Evolutionary conservation across 1,139 yeast species (phyloP), one percentile per base, ranked within the genome.

Genomic region (Suhomyces taliae): DNA sequence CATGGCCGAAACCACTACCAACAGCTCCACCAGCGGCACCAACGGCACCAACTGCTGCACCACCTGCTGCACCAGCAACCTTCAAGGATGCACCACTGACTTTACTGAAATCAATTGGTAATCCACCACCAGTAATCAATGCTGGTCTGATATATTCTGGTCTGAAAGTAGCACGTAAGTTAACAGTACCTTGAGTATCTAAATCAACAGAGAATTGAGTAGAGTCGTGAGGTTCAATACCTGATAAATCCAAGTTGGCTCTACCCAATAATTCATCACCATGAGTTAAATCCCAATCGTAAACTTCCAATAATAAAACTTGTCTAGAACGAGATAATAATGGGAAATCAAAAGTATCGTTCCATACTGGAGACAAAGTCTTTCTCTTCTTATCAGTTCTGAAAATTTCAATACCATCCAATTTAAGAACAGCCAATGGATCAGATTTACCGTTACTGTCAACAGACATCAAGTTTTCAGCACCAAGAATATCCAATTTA

Each of bases 251-350:
- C 39, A 86, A 53, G 6, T 55, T 56, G 2, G 78, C 78, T 36
- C 65, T 55, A 41, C 91, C 90, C 46, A 87, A 66, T 35, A 76
- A 64, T 56, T 81, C 86, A 61, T 84, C 82, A 44, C 76, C 79
- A 53, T 87, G 90, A 29, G 90, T 79, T 58, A 83, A 75, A 65
- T 87, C 93, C 93, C 93, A 87, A 64, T 87, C 95, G 58, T 69
- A 81, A 11, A 84, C 80, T 45, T 77, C 78, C 37, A 84, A 56
- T 38, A 66, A 52, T 29, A 85, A 59, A 26, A 70, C 57, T 42
- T 78, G 74, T 61, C 87, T 78, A 1, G 82, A 70, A 64, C 89
- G 80, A 0, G 93, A 85, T 31, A 79, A 72, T 51, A 87, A 65
- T 12, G 86, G 83, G 57, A 86, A 65, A n/a, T 73, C 76, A 19